These are phyloP conservation scores for Aspergillus fumigatiaffinis DNA, from an alignment of 2,329 filamentous ascomycete genomes.

Conservation along the genomic window DNA sequence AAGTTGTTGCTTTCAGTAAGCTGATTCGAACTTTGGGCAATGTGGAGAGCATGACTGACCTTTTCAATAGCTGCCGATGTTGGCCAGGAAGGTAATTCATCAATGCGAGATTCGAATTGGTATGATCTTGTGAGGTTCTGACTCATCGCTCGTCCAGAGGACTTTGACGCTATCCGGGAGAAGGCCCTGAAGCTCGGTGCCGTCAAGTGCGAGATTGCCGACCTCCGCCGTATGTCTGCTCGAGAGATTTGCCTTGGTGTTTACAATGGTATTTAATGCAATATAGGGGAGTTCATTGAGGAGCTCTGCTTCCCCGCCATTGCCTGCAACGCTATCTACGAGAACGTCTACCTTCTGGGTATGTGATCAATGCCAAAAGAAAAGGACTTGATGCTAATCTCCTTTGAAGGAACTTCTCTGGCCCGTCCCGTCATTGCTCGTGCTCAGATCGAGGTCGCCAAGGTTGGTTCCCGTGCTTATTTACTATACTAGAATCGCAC, in stretches of 20 bases:
- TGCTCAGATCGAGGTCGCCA: constrained; percentile 37
- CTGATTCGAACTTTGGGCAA: neutral
- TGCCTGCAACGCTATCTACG: constrained; percentile 58
- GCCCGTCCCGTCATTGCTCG: constrained; percentile 48
- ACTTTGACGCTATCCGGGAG: constrained; percentile 67
- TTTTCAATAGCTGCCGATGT: constrained; percentile 58
- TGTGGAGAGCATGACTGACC: constrained; percentile 5
- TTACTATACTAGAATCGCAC: neutral
- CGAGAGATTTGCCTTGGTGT: neutral
- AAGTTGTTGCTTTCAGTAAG: constrained; percentile 60
- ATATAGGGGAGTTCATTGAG: constrained; percentile 65
- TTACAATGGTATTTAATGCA: neutral
- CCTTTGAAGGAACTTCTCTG: constrained; percentile 30
- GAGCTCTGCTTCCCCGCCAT: constrained; percentile 77
- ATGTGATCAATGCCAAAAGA: constrained; percentile 20
- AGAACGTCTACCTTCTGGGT: constrained; percentile 62
- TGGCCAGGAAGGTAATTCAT: constrained; percentile 57
- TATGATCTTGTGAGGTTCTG: neutral
- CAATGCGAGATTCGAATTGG: neutral
- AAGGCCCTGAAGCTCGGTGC: constrained; percentile 70
- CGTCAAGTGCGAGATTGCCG: constrained; percentile 57
- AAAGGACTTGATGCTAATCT: constrained; percentile 1
- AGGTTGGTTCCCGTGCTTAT: constrained; percentile 11
- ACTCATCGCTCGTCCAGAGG: constrained; percentile 47
- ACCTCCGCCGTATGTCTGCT: constrained; percentile 52